A percentile compares a stretch with the other conserved stretches of the same genome.
Evolutionary conservation across 192 early-diverging fungal species (phyloP).

Genomic region (Geranomyces variabilis): DNA sequence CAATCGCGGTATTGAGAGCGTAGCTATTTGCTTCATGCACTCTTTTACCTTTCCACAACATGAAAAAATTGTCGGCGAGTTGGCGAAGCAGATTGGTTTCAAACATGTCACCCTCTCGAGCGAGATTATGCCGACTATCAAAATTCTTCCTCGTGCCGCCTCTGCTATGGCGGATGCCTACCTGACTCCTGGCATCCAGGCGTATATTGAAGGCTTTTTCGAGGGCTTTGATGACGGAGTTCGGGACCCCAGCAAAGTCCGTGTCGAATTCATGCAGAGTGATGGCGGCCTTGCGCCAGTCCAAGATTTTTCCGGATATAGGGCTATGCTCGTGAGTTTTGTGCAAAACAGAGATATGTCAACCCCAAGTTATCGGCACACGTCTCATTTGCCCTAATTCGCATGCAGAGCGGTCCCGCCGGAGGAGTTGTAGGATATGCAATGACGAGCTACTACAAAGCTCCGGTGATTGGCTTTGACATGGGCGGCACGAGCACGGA

Average conservation of each 20-base stretch:
- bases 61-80: slow-evolving; percentile 68
- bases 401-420: slow-evolving; percentile 75
- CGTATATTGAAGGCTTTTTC: slow-evolving; percentile 84
- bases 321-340: slow-evolving; percentile 71
- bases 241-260: slow-evolving; percentile 39
- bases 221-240: slow-evolving; percentile 81
- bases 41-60: slow-evolving; percentile 89
- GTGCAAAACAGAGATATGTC: no score
- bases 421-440: slow-evolving; percentile 92
- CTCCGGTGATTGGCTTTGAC: slow-evolving; percentile 88
- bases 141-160: slow-evolving; percentile 90
- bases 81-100: slow-evolving; percentile 79
- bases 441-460: slow-evolving; percentile 47
- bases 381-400: no score
- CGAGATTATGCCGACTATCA: slow-evolving; percentile 87
- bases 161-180: slow-evolving; percentile 92
- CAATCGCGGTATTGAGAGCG: slow-evolving; percentile 75
- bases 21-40: slow-evolving; percentile 94
- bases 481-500: slow-evolving; percentile 86
- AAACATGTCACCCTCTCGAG: slow-evolving; percentile 84
- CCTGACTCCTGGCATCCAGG: slow-evolving; percentile 87
- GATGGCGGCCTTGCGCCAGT: slow-evolving; percentile 94
- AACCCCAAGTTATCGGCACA: no score
- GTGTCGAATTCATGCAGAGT: slow-evolving; percentile 96
- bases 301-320: slow-evolving; percentile 80